phyloP scores from a whole-genome alignment of 2,329 filamentous ascomycete genomes.

The Aspergillus versicolor region DNA sequence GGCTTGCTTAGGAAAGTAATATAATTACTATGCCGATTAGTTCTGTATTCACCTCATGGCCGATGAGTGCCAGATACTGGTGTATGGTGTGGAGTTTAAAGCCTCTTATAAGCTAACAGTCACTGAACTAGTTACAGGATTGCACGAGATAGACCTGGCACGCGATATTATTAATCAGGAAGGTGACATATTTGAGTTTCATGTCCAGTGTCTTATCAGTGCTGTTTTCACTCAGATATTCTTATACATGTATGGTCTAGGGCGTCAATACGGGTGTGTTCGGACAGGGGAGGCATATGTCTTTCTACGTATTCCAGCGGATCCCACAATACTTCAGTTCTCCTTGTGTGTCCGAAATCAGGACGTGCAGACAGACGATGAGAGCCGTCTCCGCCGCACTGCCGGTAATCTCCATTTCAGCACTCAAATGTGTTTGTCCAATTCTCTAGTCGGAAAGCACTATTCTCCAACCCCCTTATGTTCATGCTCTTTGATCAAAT shows the following conservation, averaged over 20 bases:
- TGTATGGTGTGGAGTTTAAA: conserved; percentile 29
- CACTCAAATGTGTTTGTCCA: no score
- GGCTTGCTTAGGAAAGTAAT: background rate
- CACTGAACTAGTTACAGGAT: conserved; percentile 24
- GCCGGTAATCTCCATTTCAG: conserved; percentile 17
- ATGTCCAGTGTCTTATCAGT: conserved; percentile 25
- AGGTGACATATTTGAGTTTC: conserved; percentile 24
- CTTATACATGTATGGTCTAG: conserved; percentile 28
- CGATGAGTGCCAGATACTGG: conserved; percentile 19
- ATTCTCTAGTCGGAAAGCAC: no score
- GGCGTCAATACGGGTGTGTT: conserved; percentile 28
- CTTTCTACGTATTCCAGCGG: conserved; percentile 26
- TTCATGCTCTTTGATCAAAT: no score
- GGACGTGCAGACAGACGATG: conserved; percentile 24
- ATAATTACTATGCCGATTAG: conserved; percentile 23
- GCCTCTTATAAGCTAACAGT: conserved; percentile 26
- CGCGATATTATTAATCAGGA: conserved; percentile 26
- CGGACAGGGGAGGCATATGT: conserved; percentile 32
- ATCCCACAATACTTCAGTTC: conserved; percentile 23
- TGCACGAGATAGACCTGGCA: conserved; percentile 24
- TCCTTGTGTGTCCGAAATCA: conserved; percentile 25
- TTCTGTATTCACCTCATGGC: conserved; percentile 24
- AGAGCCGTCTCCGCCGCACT: conserved; percentile 27
- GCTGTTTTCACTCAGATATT: conserved; percentile 30
- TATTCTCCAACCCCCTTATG: no score